A percentile compares a stretch with the other conserved stretches of the same genome.
phyloP scores from a whole-genome alignment of 2,329 filamentous ascomycete species.

The Cyphellophora attinorum region DNA sequence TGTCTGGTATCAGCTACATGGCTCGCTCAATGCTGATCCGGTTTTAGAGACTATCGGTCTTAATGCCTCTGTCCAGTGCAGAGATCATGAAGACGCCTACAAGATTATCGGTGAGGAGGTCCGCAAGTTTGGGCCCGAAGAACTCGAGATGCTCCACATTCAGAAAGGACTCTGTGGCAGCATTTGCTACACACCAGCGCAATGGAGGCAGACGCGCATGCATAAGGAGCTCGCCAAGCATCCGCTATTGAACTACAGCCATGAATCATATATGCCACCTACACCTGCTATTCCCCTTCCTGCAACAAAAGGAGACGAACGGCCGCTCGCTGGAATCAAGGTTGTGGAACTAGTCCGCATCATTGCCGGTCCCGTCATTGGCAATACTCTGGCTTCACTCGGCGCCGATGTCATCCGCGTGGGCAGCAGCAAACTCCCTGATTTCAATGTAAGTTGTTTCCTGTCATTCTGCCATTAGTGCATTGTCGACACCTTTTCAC shows the following conservation, averaged over 20 bases:
- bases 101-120: constrained; percentile 23
- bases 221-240: constrained; percentile 32
- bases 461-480: constrained; percentile 58
- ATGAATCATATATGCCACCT: constrained; percentile 24
- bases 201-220: constrained; percentile 36
- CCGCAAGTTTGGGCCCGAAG: constrained; percentile 26
- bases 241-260: constrained; percentile 32
- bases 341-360: constrained; percentile 39
- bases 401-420: constrained; percentile 38
- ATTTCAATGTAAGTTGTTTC: constrained; percentile 22
- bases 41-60: constrained; percentile 39
- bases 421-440: constrained; percentile 29
- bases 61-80: constrained; percentile 23
- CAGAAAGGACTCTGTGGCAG: constrained; percentile 34
- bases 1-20: constrained; percentile 43
- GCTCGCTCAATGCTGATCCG: constrained; percentile 35
- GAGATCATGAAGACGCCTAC: no score
- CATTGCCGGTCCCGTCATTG: constrained; percentile 34
- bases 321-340: constrained; percentile 35
- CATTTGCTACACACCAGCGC: constrained; percentile 34
- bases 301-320: constrained; percentile 18
- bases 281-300: constrained; percentile 26
- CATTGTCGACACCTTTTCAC: constrained; percentile 58
- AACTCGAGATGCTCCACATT: constrained; percentile 34
- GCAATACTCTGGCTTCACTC: constrained; percentile 30